phyloP scores from a whole-genome alignment of 805 yeast genomes.

The Metschnikowia drakensbergensis region DNA sequence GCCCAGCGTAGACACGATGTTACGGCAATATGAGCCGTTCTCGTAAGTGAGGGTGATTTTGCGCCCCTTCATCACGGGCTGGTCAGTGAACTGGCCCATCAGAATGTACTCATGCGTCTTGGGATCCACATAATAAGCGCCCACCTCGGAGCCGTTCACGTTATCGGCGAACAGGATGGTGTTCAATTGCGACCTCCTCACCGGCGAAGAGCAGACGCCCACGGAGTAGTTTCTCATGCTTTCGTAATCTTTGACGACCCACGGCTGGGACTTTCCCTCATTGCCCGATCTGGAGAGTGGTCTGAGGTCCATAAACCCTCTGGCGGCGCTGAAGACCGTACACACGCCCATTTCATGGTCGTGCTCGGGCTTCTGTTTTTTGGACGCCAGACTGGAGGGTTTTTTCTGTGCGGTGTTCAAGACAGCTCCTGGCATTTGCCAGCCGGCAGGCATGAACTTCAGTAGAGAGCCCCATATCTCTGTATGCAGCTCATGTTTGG shows the following conservation, averaged over 20 bases:
- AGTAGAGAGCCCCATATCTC: slow-evolving; percentile 12
- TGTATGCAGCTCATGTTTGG: slow-evolving; percentile 7
- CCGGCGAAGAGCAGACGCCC: slow-evolving; percentile 64
- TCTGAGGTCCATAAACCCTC: slow-evolving; percentile 51
- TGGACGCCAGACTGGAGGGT: neutral
- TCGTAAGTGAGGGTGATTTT: slow-evolving; percentile 66
- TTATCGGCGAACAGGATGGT: slow-evolving; percentile 34
- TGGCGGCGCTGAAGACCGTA: slow-evolving; percentile 39
- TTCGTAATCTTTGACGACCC: slow-evolving; percentile 71
- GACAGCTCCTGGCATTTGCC: slow-evolving; percentile 1
- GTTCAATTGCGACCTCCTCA: slow-evolving; percentile 27
- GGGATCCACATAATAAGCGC: slow-evolving; percentile 53
- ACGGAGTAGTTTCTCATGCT: slow-evolving; percentile 68
- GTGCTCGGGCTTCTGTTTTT: slow-evolving; percentile 4
- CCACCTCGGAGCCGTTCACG: slow-evolving; percentile 44
- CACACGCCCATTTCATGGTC: slow-evolving; percentile 32
- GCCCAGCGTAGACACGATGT: slow-evolving; percentile 39
- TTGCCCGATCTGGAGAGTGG: slow-evolving; percentile 46
- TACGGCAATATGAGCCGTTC: slow-evolving; percentile 59
- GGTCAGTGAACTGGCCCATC: slow-evolving; percentile 58
- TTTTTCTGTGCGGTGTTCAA: neutral
- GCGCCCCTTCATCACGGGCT: slow-evolving; percentile 67
- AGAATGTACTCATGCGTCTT: slow-evolving; percentile 42
- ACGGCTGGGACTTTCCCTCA: slow-evolving; percentile 46
- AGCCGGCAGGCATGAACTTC: slow-evolving; percentile 8